These are phyloP conservation scores for Daldinia sp. DNA, from an alignment of 2,329 filamentous ascomycete genomes.

Conservation along the genomic window DNA sequence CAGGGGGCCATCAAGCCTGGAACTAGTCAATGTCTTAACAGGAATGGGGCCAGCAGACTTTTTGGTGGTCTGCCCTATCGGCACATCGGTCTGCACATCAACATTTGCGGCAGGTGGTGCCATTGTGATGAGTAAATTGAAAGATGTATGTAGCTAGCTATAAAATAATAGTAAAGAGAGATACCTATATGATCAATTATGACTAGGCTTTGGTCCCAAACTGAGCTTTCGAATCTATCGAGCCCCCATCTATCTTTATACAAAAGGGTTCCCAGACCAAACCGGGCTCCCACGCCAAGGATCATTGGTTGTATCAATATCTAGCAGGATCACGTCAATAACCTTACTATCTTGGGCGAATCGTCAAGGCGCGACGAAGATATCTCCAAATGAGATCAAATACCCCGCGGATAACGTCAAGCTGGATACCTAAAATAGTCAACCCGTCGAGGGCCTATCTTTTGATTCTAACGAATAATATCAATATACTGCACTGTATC, in stretches of 20 bases:
- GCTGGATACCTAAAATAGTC: background rate
- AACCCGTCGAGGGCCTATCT: slow-evolving; percentile 9
- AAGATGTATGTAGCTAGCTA: background rate
- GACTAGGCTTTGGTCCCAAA: background rate
- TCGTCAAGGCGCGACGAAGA: slow-evolving; percentile 11
- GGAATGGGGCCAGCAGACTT: slow-evolving; percentile 21
- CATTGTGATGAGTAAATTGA: slow-evolving; percentile 8
- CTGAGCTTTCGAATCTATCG: background rate
- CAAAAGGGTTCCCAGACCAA: background rate
- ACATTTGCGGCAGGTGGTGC: slow-evolving; percentile 31
- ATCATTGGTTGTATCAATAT: slow-evolving; percentile 21
- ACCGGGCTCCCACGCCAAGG: slow-evolving; percentile 11
- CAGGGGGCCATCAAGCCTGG: slow-evolving; percentile 50
- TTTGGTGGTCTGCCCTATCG: slow-evolving; percentile 11
- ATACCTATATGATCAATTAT: background rate
- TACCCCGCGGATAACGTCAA: slow-evolving; percentile 38
- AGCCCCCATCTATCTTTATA: slow-evolving; percentile 17
- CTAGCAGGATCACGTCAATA: slow-evolving; percentile 31
- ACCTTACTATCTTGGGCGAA: slow-evolving; percentile 26
- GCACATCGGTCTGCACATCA: slow-evolving; percentile 22
- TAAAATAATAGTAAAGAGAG: background rate
- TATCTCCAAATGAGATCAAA: slow-evolving; percentile 35
- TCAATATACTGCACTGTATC: background rate
- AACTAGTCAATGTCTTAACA: slow-evolving; percentile 49
- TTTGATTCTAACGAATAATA: slow-evolving; percentile 14